These are phyloP conservation scores for Xylaria sp. DNA, from an alignment of 2,329 filamentous ascomycete genomes.

Conservation along the genomic window DNA sequence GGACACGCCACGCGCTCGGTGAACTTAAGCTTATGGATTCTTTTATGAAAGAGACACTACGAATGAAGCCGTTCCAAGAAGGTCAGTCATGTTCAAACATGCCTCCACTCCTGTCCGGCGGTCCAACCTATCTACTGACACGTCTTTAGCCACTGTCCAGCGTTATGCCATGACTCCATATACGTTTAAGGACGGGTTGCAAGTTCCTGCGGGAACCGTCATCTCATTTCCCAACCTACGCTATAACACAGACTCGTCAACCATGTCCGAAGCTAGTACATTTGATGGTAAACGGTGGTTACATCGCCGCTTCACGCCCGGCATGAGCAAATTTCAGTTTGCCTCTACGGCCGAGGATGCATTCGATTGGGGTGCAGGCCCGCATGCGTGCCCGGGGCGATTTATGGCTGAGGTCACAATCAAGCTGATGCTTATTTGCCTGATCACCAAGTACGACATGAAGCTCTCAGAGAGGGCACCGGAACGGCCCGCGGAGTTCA, in stretches of 20 bases:
- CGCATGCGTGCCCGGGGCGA: constrained; percentile 42
- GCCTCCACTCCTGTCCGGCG: constrained; percentile 4
- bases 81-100: constrained; percentile 21
- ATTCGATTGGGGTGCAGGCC: constrained; percentile 41
- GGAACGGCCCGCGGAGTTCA: constrained; percentile 37
- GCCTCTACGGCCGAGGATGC: constrained; percentile 41
- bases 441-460: constrained; percentile 42
- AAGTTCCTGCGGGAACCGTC: constrained; percentile 35
- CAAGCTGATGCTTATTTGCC: constrained; percentile 42
- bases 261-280: constrained; percentile 25
- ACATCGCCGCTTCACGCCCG: constrained; percentile 27
- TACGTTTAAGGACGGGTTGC: constrained; percentile 36
- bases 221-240: constrained; percentile 39
- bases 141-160: constrained; percentile 29
- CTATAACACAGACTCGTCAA: constrained; percentile 33
- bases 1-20: constrained; percentile 38
- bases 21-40: constrained; percentile 37
- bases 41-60: constrained; percentile 40
- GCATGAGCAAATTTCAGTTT: constrained; percentile 43
- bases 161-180: constrained; percentile 31
- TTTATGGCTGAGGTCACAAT: constrained; percentile 40
- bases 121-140: constrained; percentile 14
- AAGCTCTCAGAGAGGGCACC: constrained; percentile 33
- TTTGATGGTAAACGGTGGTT: constrained; percentile 42
- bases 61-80: constrained; percentile 38